Evolutionary conservation across 1,284 basidiomycete genomes (phyloP), one percentile per base, ranked within the genome.

Genomic region (Ustilago shanxiensis): DNA sequence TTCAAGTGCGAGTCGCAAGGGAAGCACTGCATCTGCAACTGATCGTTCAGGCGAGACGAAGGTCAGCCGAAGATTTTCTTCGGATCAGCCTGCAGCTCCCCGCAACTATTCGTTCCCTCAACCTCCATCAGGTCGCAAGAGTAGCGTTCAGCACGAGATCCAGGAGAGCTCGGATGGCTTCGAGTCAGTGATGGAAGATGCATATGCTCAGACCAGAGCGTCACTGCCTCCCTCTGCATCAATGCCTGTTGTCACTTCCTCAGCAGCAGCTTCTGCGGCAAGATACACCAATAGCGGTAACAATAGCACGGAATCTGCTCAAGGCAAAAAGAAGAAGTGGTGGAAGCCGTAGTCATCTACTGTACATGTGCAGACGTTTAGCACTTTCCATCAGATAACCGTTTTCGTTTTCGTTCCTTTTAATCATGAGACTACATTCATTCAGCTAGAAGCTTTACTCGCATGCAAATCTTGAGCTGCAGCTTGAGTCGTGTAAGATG

Each of bases 71-170:
- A 55, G 68, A 3, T 62, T 61, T 24, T 71, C 68, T 3, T 57
- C 63, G 6, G 58, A 62, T 26, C 49, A 50, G 11, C 54, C 54
- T 1, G 13, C 35, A 1, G 54, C 41, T 13, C 59, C 69, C 11
- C 69, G 69, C 63, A 71, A 71, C 41, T 71, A 61, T 18, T 71
- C 69, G 59, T 55, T 71, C 33, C 69, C 69, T 7, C 58, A 64
- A 7, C 14, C 69, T 28, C 28, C 33, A 7, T 29, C 29, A 6
- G 55, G 59, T 18, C 60, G 60, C 49, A 58, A 45, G 22, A 39
- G 37, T n/a, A 35, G 33, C 24, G 11, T 22, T 7, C 29, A 33
- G 31, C 22, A 63, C 22, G 51, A 61, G 14, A 24, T 28, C 20
- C 53, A 49, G 24, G 68, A 66, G 20, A 71, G 69, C 50, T 66